Evolutionary conservation across 2,329 filamentous ascomycete genomes (phyloP).

Genomic region (Ascochyta clinopodiicola): DNA sequence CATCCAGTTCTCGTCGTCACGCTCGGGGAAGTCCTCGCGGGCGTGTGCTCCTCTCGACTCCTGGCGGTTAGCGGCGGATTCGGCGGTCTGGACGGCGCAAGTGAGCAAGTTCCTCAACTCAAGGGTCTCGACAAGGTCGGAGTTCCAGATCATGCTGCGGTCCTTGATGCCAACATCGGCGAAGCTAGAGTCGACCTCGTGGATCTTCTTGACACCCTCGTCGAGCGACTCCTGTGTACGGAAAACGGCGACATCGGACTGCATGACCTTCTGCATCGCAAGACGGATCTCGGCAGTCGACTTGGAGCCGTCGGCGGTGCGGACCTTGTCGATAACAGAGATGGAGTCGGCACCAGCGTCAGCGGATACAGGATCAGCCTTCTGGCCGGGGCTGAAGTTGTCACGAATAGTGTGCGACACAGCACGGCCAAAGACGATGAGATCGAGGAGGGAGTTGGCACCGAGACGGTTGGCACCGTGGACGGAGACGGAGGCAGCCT

Average conservation of each 20-base stretch:
- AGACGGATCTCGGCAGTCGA: slow-evolving; percentile 86
- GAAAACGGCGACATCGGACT: slow-evolving; percentile 96
- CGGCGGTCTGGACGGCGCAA: slow-evolving; percentile 95
- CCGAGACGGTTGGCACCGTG: slow-evolving; percentile 98
- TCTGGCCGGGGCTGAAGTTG: slow-evolving; percentile 83
- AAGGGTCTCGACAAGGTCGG: slow-evolving; percentile 92
- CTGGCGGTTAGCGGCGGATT: slow-evolving; percentile 89
- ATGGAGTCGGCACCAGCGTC: slow-evolving; percentile 92
- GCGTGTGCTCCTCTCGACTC: slow-evolving; percentile 97
- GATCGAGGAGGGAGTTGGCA: slow-evolving; percentile 96
- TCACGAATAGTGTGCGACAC: slow-evolving; percentile 97
- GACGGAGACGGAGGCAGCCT: slow-evolving; percentile 96
- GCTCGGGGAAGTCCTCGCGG: slow-evolving; percentile 93
- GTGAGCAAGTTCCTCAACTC: slow-evolving; percentile 95
- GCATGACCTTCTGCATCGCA: slow-evolving; percentile 98
- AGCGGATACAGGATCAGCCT: slow-evolving; percentile 78
- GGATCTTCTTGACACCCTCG: slow-evolving; percentile 89
- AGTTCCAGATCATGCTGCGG: slow-evolving; percentile 99
- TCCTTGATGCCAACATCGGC: slow-evolving; percentile 92
- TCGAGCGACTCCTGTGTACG: slow-evolving; percentile 91
- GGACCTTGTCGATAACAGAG: slow-evolving; percentile 81
- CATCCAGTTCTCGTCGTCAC: slow-evolving; percentile 98
- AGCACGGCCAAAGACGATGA: slow-evolving; percentile 96
- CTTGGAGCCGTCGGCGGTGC: slow-evolving; percentile 83
- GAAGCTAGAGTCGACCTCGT: slow-evolving; percentile 80